Evolutionary conservation across 306 rosid genomes (phyloP).

Genomic region (Malus domestica): ASM211411v1 NC_041797.1:18261501-18262000

Average conservation of each 20-base stretch:
- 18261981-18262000: not conserved
- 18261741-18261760: too few relatives aligned
- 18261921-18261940: not conserved
- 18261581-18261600: conserved; percentile 76
- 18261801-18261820: not conserved
- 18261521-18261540: too few relatives aligned
- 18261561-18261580: conserved; percentile 87
- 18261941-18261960: not conserved
- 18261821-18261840: not conserved
- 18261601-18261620: conserved; percentile 71
- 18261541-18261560: too few relatives aligned
- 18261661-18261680: too few relatives aligned
- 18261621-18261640: conserved; percentile 56
- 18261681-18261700: too few relatives aligned
- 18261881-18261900: not conserved
- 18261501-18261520: too few relatives aligned
- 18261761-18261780: too few relatives aligned
- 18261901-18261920: not conserved
- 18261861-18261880: not conserved
- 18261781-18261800: not conserved
- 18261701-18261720: too few relatives aligned
- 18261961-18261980: not conserved
- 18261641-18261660: too few relatives aligned
- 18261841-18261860: too few relatives aligned
- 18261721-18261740: too few relatives aligned